A percentile compares a stretch with the other conserved stretches of the same genome.
phyloP scores from a whole-genome alignment of 768 basidiomycete genomes.

The Tubosaeta brunneosetosa region DNA sequence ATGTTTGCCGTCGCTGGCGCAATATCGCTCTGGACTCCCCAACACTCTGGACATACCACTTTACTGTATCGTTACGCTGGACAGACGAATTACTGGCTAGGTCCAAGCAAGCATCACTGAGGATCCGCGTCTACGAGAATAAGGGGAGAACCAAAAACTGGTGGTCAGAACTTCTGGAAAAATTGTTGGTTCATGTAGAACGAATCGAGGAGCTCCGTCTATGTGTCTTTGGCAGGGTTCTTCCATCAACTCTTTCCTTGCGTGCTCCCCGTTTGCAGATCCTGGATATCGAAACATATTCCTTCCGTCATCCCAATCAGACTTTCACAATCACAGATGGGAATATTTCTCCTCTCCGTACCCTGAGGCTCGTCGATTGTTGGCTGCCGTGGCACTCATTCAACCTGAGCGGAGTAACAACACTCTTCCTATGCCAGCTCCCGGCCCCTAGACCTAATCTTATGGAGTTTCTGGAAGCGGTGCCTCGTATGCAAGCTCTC shows the following conservation, averaged over 20 bases:
- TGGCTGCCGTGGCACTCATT: neutral
- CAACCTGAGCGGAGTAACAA: conserved; percentile 24
- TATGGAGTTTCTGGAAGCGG: conserved; percentile 27
- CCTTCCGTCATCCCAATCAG: neutral
- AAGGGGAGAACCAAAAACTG: conserved; percentile 13
- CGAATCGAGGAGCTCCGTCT: neutral
- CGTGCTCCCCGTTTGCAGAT: neutral
- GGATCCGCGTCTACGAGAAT: conserved; percentile 15
- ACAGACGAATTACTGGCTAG: conserved; percentile 38
- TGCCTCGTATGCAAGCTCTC: conserved; percentile 32
- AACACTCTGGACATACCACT: conserved; percentile 4
- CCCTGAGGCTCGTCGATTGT: neutral
- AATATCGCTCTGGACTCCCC: too few relatives aligned
- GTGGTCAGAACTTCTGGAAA: neutral
- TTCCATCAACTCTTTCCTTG: neutral
- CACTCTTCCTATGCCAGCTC: conserved; percentile 29
- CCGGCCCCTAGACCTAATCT: conserved; percentile 18
- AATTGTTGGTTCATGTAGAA: neutral
- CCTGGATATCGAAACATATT: neutral
- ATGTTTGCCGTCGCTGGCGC: too few relatives aligned
- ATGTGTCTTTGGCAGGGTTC: neutral
- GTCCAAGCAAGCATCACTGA: conserved; percentile 17
- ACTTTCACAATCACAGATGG: neutral
- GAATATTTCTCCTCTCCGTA: neutral
- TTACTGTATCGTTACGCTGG: conserved; percentile 30